Evolutionary conservation across 352 stramenopile species (phyloP).

Genomic region (Pythium apleroticum): DNA sequence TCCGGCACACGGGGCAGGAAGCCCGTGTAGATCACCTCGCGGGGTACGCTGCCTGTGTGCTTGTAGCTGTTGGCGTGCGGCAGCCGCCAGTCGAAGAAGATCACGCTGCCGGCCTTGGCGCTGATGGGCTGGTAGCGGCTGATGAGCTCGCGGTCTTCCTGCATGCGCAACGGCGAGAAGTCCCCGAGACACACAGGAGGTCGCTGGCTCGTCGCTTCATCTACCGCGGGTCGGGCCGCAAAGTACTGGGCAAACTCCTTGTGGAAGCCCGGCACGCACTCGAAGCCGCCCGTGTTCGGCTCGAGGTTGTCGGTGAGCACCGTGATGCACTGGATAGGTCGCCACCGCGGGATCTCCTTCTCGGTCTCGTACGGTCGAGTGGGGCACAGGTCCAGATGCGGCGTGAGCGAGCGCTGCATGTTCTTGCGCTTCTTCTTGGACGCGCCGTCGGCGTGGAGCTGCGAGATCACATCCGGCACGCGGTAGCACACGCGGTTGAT

Average conservation of each 20-base stretch:
- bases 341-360: conserved; percentile 77
- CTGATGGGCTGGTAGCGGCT: conserved; percentile 65
- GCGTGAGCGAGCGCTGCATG: conserved; percentile 86
- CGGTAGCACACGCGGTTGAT: conserved; percentile 86
- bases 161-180: conserved; percentile 85
- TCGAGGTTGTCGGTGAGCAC: conserved; percentile 72
- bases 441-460: conserved; percentile 46
- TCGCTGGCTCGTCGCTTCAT: conserved; percentile 27
- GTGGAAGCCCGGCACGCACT: conserved; percentile 86
- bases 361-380: conserved; percentile 65
- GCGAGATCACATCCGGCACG: conserved; percentile 65
- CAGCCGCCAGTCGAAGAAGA: conserved; percentile 89
- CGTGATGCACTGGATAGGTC: conserved; percentile 89
- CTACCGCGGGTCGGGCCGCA: conserved; percentile 18
- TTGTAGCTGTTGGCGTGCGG: conserved; percentile 88
- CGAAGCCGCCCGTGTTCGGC: conserved; percentile 80
- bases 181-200: conserved; percentile 84
- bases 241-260: conserved; percentile 80
- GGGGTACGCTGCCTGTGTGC: conserved; percentile 53
- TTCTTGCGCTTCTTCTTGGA: conserved; percentile 62
- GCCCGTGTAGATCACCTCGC: conserved; percentile 86
- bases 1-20: conserved; percentile 72
- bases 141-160: conserved; percentile 80
- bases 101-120: conserved; percentile 66
- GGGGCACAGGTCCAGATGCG: conserved; percentile 88